These are phyloP conservation scores for Abrus precatorius DNA, from an alignment of 306 rosid genomes.

Conservation along the genomic window DNA sequence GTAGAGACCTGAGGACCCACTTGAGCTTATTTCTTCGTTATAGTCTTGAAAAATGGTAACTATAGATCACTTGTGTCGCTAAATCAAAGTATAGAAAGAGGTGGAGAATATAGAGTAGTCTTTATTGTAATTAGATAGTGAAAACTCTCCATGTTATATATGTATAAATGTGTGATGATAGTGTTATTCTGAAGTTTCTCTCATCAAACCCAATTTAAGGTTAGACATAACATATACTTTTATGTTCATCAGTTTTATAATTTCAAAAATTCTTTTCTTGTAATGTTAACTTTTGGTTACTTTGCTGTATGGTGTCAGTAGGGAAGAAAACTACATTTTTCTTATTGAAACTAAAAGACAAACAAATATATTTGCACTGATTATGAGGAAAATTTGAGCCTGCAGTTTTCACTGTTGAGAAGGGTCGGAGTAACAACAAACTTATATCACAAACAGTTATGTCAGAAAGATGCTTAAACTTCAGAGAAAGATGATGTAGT, in stretches of 20 bases:
- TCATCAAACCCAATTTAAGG: neutral
- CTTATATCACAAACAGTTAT: neutral
- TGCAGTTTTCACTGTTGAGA: constrained; percentile 11
- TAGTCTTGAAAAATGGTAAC: neutral
- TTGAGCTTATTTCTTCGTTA: neutral
- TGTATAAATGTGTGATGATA: neutral
- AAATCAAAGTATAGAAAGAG: neutral
- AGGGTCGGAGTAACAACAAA: neutral
- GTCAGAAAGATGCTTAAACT: constrained; percentile 5
- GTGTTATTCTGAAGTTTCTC: neutral
- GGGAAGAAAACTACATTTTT: neutral
- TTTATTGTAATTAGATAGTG: neutral
- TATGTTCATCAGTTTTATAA: constrained; percentile 4
- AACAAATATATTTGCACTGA: neutral
- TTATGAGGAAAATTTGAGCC: constrained; percentile 30
- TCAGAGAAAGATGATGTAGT: neutral
- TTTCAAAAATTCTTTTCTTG: constrained; percentile 5
- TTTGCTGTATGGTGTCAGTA: neutral
- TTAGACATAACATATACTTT: neutral
- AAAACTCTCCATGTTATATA: neutral
- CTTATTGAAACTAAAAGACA: neutral
- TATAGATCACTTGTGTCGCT: neutral
- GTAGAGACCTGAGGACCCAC: constrained; percentile 1
- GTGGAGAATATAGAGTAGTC: too few species aligned
- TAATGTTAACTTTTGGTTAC: constrained; percentile 10